Evolutionary conservation across 257 asterid species (phyloP), one percentile per base, ranked within the genome.

Genomic region (Fraxinus anomala): DNA sequence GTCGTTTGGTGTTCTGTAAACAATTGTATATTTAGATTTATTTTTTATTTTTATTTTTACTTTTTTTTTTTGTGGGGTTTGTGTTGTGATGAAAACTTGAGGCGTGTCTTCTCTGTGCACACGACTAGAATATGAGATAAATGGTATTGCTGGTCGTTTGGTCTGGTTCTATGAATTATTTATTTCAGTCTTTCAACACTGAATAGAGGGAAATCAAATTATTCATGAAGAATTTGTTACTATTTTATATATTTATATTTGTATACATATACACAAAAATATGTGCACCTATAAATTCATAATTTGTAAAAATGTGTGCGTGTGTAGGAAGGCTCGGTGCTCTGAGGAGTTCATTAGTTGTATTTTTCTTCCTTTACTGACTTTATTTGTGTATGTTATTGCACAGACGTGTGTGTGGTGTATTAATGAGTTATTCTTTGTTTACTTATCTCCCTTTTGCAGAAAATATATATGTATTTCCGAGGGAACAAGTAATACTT

Each of bases 381-480:
- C 66, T n/a, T 9, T 21, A 54, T 54, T 47, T 59, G 67, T n/a
- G 30, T 21, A 39, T 59, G 23, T 21, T 21, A 23, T 40, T 40
- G 49, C 67, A 6, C 12, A 21, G 30, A 21, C n/a, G 11, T 1
- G 37, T 61, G 59, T 70, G 19, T 71, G 49, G 42, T 56, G 68
- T 54, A 28, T 30, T 39, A 31, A 39, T 68, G 37, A 63, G 44
- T 39, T 33, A 13, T 10, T 40, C 49, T 11, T 10, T 40, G 16
- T 10, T 40, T 40, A 1, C 47, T 40, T 40, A 10, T 40, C 47
- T 51, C 30, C 16, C 61, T 74, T 51, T 47, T 83, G 93, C 98
- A 95, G 99, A 91, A 90, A 93, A 87, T 95, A 44, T 95, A 95
- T 68, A 68, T 87, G 78, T 90, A 84, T 83, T 95, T 95, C 91